Evolutionary conservation across 805 yeast species (phyloP).

Genomic region (Zygosaccharomyces siamensis): DNA sequence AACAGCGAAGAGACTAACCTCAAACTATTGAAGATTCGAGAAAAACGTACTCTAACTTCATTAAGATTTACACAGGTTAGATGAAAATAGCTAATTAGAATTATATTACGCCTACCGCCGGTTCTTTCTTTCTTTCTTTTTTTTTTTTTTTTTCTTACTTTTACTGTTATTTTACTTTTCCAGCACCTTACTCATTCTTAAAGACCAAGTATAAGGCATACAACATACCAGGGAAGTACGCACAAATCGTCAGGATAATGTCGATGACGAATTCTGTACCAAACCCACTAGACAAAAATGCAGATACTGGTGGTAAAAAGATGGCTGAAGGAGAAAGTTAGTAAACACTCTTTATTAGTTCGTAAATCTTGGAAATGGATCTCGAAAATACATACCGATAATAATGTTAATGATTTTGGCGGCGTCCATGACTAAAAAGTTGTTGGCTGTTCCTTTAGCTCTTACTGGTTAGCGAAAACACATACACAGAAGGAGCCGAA

Average conservation of each 20-base stretch:
- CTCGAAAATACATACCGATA: constrained; percentile 29
- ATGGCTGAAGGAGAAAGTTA: constrained; percentile 40
- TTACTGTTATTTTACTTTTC: neutral
- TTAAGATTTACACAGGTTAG: too few species aligned
- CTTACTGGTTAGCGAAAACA: neutral
- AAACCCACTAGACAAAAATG: constrained; percentile 62
- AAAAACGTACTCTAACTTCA: too few species aligned
- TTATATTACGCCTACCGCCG: too few species aligned
- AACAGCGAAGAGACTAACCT: too few species aligned
- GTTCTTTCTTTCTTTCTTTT: too few species aligned
- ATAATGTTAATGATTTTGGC: constrained; percentile 37
- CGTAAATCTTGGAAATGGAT: neutral
- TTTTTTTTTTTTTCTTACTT: neutral
- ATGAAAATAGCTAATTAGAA: too few species aligned
- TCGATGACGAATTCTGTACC: constrained; percentile 62
- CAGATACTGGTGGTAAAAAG: constrained; percentile 72
- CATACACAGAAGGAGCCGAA: neutral
- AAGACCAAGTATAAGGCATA: constrained; percentile 65
- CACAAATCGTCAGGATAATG: constrained; percentile 43
- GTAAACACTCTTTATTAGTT: neutral
- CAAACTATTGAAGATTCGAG: too few species aligned
- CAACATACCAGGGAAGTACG: constrained; percentile 73
- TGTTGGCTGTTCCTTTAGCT: neutral
- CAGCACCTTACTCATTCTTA: constrained; percentile 10
- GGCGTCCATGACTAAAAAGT: constrained; percentile 26